A percentile compares a stretch with the other conserved stretches of the same genome.
Conservation (phyloP, 805 yeast genomes). For the Saccharomycopsis sp. region DNA sequence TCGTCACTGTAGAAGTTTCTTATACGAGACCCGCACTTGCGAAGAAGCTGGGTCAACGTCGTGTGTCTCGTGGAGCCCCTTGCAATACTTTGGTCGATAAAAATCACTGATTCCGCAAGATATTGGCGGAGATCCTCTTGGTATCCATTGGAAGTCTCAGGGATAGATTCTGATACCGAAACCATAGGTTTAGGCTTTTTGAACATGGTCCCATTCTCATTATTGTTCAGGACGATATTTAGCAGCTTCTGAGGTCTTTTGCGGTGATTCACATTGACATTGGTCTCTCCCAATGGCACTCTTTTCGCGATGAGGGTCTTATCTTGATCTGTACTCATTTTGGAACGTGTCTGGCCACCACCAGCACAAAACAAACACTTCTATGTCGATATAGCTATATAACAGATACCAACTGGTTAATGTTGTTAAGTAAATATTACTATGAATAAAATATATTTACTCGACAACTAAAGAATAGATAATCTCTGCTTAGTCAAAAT, state of each 20-base stretch:
- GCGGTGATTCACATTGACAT: background rate
- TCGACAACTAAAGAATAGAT: too few species aligned
- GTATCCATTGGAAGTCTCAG: background rate
- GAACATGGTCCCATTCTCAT: background rate
- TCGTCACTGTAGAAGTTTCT: slow-evolving; percentile 53
- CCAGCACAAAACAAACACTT: too few species aligned
- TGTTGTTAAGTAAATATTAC: too few species aligned
- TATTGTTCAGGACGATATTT: background rate
- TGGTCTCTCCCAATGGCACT: background rate
- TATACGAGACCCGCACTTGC: slow-evolving; percentile 32
- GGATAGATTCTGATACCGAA: background rate
- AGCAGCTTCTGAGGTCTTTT: background rate
- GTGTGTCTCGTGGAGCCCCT: background rate
- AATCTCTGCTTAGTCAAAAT: too few species aligned
- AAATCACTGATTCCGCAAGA: background rate
- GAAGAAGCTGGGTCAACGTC: background rate
- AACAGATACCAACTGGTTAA: too few species aligned
- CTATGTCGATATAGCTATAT: too few species aligned
- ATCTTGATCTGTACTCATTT: background rate
- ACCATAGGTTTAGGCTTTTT: background rate
- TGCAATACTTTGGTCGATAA: background rate
- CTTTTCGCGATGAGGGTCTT: too few species aligned
- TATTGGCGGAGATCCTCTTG: background rate
- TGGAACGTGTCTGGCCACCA: too few species aligned
- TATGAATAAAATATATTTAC: too few species aligned